Conservation (phyloP, 2,329 filamentous ascomycete species). For the Paecilomyces sp. region DNA sequence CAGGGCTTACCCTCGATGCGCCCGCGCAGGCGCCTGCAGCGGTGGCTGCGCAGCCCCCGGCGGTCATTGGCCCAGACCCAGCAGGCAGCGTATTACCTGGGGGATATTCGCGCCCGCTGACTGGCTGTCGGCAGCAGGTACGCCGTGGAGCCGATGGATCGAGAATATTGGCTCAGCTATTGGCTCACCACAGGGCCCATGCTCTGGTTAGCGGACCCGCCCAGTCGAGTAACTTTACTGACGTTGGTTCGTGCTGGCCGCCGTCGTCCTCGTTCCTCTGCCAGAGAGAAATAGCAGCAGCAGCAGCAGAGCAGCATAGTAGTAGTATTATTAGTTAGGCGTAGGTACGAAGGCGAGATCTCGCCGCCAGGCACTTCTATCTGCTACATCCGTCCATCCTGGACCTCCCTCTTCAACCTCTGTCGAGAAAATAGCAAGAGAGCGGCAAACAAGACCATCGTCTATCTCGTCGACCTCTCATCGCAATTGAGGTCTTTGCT, state of each 20-base stretch:
- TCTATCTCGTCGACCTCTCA: not conserved
- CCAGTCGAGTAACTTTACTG: not conserved
- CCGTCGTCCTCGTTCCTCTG: not conserved
- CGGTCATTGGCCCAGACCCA: not conserved
- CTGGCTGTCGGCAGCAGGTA: constrained; percentile 4
- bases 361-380: not conserved
- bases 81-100: not conserved
- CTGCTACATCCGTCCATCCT: not conserved
- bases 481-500: not conserved
- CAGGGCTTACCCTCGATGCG: not conserved
- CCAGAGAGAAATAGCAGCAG: not conserved
- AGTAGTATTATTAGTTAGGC: not conserved
- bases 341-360: not conserved
- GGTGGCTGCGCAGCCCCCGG: not conserved
- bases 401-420: not conserved
- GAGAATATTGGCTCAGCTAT: not conserved
- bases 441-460: not conserved
- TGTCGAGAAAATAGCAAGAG: too few species aligned
- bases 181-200: not conserved
- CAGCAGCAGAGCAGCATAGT: not conserved
- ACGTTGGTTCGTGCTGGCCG: not conserved
- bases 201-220: not conserved
- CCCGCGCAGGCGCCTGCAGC: not conserved
- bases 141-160: constrained; percentile 4
- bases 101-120: not conserved